Conservation (phyloP, 768 basidiomycete genomes). For the Tylopilus balloui region DNA sequence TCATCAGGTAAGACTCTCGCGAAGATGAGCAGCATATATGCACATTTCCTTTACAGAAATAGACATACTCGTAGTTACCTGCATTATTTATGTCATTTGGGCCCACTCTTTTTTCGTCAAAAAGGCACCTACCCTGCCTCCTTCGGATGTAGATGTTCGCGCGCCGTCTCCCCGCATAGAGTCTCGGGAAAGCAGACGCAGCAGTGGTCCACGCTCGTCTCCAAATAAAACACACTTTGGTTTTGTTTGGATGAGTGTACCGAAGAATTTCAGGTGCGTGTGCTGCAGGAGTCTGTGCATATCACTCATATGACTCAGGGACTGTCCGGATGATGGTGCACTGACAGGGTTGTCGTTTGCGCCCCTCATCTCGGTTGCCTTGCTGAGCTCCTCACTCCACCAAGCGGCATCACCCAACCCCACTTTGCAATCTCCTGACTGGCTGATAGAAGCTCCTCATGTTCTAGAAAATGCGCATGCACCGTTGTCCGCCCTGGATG, state of each 20-base stretch:
- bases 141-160: conserved; percentile 17
- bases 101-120: conserved; percentile 48
- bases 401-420: conserved; percentile 27
- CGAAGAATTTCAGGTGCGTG: conserved; percentile 75
- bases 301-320: conserved; percentile 41
- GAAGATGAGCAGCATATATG: neutral
- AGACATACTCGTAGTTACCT: conserved; percentile 46
- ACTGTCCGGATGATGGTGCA: conserved; percentile 81
- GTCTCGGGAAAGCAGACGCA: conserved; percentile 43
- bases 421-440: conserved; percentile 49
- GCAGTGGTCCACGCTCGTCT: conserved; percentile 20
- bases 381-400: conserved; percentile 54
- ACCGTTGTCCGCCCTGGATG: conserved; percentile 44
- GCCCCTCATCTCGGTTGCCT: conserved; percentile 69
- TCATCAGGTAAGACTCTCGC: conserved; percentile 43
- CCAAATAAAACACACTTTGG: conserved; percentile 52
- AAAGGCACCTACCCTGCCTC: conserved; percentile 9
- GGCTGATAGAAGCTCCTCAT: conserved; percentile 76
- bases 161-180: conserved; percentile 45
- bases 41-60: conserved; percentile 44
- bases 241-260: conserved; percentile 87
- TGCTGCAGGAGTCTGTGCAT: neutral
- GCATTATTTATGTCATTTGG: conserved; percentile 59
- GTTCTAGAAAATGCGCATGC: conserved; percentile 43
- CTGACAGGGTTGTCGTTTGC: conserved; percentile 80